Base-by-base conservation (phyloP, 2,329 filamentous ascomycete genomes). In the Xylaria sp. region DNA sequence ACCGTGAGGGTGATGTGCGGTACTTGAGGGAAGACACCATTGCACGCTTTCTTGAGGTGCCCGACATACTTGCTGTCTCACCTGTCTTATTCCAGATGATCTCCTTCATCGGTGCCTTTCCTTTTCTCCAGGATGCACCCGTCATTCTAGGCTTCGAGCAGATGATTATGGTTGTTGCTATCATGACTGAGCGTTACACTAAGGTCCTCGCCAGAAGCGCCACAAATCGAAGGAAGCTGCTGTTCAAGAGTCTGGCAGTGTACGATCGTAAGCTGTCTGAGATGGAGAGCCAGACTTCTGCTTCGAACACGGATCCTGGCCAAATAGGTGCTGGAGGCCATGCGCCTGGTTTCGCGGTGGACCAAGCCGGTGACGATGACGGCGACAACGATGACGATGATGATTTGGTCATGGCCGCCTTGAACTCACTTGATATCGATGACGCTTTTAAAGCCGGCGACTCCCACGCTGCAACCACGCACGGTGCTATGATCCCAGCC, bases 1-100 rank as follows among this genome's bases (percentile, higher is more conserved):
- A 93, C 72, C 79, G 84, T 17, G 84, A 90, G 74, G 86, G 85
- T 55, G 81, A 83, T 49, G 80, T 92, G 53, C 83, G 83, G 58
- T 92, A 92, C 76, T 85, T 92, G 69, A 91, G 88, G 73, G 90
- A 91, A 75, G 86, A 90, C 58, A 92, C 90, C 11, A 80, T 93
- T 70, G 86, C 88, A 66, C 86, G 89, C 38, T 93, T 92, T 76
- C 86, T 94, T 50, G 90, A 92, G 78, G 84, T 94, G 22, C 91
- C 91, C 3, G 90, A 93, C 74, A 84, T 89, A 29, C 80, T 93
- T 29, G 85, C 84, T 57, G 90, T 87, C 7, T 90, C 90, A 3
- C 85, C 89, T 1, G 85, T 93, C 49, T 74, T 93, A 51, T 93
- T 92, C 74, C 89, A 92, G 73, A 90, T 92, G 84, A 77, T 90